These are phyloP conservation scores for Coemansia sp. DNA, from an alignment of 192 early-diverging fungal species.

Conservation along the genomic window DNA sequence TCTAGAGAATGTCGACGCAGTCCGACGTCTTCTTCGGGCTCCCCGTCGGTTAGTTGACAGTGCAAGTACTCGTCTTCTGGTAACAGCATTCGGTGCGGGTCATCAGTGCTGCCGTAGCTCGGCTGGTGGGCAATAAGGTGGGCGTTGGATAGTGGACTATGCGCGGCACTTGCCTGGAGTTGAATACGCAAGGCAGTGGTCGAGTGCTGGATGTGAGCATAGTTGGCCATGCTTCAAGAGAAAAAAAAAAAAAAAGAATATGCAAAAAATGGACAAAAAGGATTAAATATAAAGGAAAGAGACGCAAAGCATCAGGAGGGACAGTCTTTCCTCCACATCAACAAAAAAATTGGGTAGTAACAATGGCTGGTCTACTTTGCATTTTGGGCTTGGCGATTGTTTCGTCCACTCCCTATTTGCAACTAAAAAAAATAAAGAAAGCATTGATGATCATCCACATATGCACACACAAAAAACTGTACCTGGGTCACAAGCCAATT, in stretches of 20 bases:
- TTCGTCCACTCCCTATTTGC: neutral
- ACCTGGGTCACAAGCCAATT: no score
- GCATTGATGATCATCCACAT: neutral
- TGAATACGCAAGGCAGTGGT: constrained; percentile 16
- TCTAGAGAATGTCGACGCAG: constrained; percentile 11
- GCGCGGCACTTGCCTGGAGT: neutral
- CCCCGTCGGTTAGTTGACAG: neutral
- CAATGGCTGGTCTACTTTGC: neutral
- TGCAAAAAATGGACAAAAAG: neutral
- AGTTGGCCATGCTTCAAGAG: constrained; percentile 3
- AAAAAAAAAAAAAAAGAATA: neutral
- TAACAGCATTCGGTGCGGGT: neutral
- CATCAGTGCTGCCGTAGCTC: constrained; percentile 3
- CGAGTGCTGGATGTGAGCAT: constrained; percentile 19
- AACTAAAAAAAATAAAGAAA: neutral
- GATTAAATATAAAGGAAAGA: neutral
- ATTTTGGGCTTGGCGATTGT: neutral
- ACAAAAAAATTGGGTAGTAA: neutral
- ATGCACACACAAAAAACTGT: neutral
- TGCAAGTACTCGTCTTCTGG: constrained; percentile 1
- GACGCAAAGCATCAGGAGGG: neutral
- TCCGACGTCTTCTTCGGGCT: neutral
- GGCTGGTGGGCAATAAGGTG: neutral
- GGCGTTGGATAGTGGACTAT: neutral
- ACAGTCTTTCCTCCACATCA: constrained; percentile 10